Evolutionary conservation across 2,329 filamentous ascomycete genomes (phyloP), one percentile per base, ranked within the genome.

Genomic region (Apiospora pterosperma): DNA sequence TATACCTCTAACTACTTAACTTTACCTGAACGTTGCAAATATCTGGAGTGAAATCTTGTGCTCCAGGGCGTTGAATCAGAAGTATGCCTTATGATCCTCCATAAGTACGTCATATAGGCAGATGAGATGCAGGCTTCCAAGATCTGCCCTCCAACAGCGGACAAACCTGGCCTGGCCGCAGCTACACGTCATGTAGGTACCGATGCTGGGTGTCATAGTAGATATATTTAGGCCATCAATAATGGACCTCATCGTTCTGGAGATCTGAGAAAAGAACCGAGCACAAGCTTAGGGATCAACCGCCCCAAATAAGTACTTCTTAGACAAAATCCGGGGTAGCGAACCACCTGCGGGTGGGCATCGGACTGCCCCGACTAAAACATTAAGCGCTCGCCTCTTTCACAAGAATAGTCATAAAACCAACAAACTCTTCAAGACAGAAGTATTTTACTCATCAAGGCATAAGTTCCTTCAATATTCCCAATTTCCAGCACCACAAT

Each of bases 401-500:
- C 25, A 8, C 44, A 31, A 52, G 44, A 31, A 31, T 25, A 52
- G 25, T 31, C 25, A 52, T 16, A 8, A 31, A 52, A n/a, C n/a
- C 14, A n/a, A n/a, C 44, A 31, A 7, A 7, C 5, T 11, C 38
- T 31, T 31, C 16, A 31, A 16, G 5, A 31, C 16, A n/a, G 8
- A 21, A n/a, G 19, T n/a, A 41, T 41, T 11, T 8, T n/a, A n/a
- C 39, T n/a, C n/a, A n/a, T 8, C 4, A n/a, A n/a, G 19, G 39
- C 39, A 10, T 21, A 52, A 28, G 7, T 52, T 28, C 23, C 21
- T 16, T 14, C 31, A 36, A n/a, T 21, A 59, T 16, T 23, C 31
- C 19, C 38, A 52, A 25, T 41, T 16, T 21, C 6, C 52, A 38
- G 61, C 61, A 16, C 23, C 58, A 65, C 48, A 19, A 70, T 69